These are phyloP conservation scores for Aspergillus udagawae DNA, from an alignment of 2,329 filamentous ascomycete genomes.

Conservation along the genomic window DNA sequence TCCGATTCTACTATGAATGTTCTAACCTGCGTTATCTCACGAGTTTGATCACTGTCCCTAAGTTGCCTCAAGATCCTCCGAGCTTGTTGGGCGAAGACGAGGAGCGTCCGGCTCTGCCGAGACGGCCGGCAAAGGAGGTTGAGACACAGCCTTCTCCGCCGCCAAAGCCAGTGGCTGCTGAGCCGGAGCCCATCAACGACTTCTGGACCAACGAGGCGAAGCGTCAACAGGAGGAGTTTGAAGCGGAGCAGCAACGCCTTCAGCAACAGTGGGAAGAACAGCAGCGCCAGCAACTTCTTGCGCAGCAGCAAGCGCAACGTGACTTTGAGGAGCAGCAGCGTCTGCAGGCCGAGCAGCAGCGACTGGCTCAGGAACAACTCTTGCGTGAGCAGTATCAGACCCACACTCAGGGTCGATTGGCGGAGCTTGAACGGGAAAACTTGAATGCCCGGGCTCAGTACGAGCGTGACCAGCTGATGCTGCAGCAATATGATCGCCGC, in stretches of 20 bases:
- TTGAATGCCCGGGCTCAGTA: slow-evolving; percentile 91
- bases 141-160: slow-evolving; percentile 66
- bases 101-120: slow-evolving; percentile 74
- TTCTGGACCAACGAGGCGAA: slow-evolving; percentile 96
- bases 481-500: slow-evolving; percentile 92
- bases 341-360: slow-evolving; percentile 80
- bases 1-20: slow-evolving; percentile 99
- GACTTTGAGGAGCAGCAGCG: slow-evolving; percentile 98
- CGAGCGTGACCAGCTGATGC: slow-evolving; percentile 93
- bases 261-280: slow-evolving; percentile 83
- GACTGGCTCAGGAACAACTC: slow-evolving; percentile 84
- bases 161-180: slow-evolving; percentile 61
- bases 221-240: slow-evolving; percentile 89
- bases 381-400: slow-evolving; percentile 83
- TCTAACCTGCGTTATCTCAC: slow-evolving; percentile 96
- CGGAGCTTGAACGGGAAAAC: slow-evolving; percentile 92
- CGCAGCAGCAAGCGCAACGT: slow-evolving; percentile 77
- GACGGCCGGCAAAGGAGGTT: slow-evolving; percentile 66
- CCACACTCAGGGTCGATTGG: slow-evolving; percentile 92
- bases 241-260: slow-evolving; percentile 84
- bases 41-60: slow-evolving; percentile 91
- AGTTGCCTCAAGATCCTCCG: slow-evolving; percentile 88
- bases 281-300: slow-evolving; percentile 74
- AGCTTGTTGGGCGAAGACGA: slow-evolving; percentile 84
- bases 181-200: slow-evolving; percentile 92